Evolutionary conservation across 768 basidiomycete genomes (phyloP).

Genomic region (Hypsizygus marmoreus): DNA sequence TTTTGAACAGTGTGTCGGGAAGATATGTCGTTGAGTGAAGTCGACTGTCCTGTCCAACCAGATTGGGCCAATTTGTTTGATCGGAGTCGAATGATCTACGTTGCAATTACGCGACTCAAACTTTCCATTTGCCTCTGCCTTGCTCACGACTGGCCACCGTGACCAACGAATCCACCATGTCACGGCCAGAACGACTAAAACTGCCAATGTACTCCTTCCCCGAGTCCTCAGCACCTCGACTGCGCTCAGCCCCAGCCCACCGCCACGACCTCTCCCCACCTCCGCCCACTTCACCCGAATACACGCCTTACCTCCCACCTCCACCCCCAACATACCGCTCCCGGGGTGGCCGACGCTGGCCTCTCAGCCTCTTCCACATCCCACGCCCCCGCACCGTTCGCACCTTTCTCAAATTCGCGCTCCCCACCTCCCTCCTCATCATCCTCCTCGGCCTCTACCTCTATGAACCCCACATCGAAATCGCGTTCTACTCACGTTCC

Average conservation of each 20-base stretch:
- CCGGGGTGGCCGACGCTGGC: constrained; percentile 22
- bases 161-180: too few relatives aligned
- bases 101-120: too few relatives aligned
- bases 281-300: constrained; percentile 22
- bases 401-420: constrained; percentile 42
- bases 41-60: too few relatives aligned
- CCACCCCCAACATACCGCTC: constrained; percentile 27
- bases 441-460: constrained; percentile 53
- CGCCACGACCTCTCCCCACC: constrained; percentile 19
- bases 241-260: constrained; percentile 26
- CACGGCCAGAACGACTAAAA: constrained; percentile 44
- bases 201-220: constrained; percentile 46
- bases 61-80: too few relatives aligned
- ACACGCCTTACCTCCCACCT: constrained; percentile 20
- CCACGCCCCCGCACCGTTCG: constrained; percentile 38
- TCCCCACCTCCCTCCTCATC: constrained; percentile 40
- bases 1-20: too few relatives aligned
- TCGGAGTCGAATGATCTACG: too few relatives aligned
- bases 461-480: constrained; percentile 86
- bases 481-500: constrained; percentile 71
- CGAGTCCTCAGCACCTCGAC: constrained; percentile 31
- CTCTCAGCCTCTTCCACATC: constrained; percentile 20
- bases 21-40: too few relatives aligned
- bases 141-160: too few relatives aligned
- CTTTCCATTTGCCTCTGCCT: too few relatives aligned